A percentile compares a stretch with the other conserved stretches of the same genome.
Conservation (phyloP, 371 early-diverging fungal species). For the Funneliformis caledonium region DNA sequence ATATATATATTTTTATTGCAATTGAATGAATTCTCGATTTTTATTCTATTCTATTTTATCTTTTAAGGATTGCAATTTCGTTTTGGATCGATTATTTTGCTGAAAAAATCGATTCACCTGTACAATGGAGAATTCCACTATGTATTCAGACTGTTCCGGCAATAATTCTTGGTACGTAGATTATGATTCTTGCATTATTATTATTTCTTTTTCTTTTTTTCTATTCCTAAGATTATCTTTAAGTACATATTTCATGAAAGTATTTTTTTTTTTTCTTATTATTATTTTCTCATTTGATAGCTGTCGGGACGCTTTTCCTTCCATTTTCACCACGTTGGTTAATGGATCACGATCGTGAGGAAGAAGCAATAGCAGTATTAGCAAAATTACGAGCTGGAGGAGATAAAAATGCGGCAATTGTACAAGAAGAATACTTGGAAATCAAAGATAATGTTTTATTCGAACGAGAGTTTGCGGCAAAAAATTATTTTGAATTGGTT, state of each 20-base stretch:
- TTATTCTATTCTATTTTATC: not conserved
- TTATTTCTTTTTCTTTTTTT: not conserved
- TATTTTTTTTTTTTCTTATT: too few relatives aligned
- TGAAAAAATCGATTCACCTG: slow-evolving; percentile 54
- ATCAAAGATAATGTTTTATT: slow-evolving; percentile 67
- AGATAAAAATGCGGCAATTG: slow-evolving; percentile 56
- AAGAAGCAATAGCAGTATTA: slow-evolving; percentile 70
- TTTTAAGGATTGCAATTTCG: slow-evolving; percentile 64
- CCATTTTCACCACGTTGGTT: slow-evolving; percentile 95
- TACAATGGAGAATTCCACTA: slow-evolving; percentile 81
- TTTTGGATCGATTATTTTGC: slow-evolving; percentile 77
- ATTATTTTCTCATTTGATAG: not conserved
- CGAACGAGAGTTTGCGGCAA: slow-evolving; percentile 70
- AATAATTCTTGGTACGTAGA: slow-evolving; percentile 53
- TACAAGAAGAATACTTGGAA: slow-evolving; percentile 72
- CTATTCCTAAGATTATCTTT: not conserved
- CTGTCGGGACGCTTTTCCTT: slow-evolving; percentile 72
- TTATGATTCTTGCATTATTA: not conserved
- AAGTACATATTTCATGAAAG: not conserved
- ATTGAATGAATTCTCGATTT: not conserved
- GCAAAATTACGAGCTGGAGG: slow-evolving; percentile 70
- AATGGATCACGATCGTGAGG: slow-evolving; percentile 54
- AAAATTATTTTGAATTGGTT: slow-evolving; percentile 75
- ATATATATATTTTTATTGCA: too few relatives aligned
- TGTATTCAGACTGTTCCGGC: slow-evolving; percentile 81